Conservation (phyloP, 352 stramenopile genomes). For the Phytophthora capsici region DNA sequence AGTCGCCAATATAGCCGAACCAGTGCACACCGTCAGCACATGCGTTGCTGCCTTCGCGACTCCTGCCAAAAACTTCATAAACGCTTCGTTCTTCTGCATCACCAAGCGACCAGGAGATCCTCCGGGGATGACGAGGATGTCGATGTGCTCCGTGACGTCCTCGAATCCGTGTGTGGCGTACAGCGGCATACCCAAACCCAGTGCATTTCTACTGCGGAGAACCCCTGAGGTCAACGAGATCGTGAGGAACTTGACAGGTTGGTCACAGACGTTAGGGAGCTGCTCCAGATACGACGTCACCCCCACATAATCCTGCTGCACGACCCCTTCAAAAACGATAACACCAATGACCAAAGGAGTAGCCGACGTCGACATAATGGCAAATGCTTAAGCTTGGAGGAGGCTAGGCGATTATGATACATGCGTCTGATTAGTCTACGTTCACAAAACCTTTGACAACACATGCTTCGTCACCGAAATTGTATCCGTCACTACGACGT, state of each 20-base stretch:
- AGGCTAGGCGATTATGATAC: background rate
- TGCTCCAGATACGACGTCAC: constrained; percentile 65
- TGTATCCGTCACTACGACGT: constrained; percentile 14
- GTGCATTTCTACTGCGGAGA: constrained; percentile 40
- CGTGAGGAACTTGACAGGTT: constrained; percentile 59
- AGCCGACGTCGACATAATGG: constrained; percentile 11
- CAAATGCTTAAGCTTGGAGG: background rate
- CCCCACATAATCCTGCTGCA: constrained; percentile 69
- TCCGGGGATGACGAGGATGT: constrained; percentile 57
- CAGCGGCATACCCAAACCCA: constrained; percentile 45
- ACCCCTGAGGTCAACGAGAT: constrained; percentile 45
- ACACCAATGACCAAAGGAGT: constrained; percentile 53
- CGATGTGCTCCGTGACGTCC: constrained; percentile 35
- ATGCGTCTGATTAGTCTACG: background rate
- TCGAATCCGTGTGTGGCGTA: constrained; percentile 44
- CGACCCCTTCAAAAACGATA: constrained; percentile 64
- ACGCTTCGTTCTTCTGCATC: constrained; percentile 45
- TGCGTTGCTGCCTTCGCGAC: constrained; percentile 35
- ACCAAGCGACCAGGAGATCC: constrained; percentile 30
- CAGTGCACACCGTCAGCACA: constrained; percentile 68
- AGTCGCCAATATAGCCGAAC: constrained; percentile 48
- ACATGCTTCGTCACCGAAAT: constrained; percentile 17
- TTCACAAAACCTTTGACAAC: constrained; percentile 4
- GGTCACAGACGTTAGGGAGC: constrained; percentile 45
- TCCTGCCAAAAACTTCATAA: constrained; percentile 47